Percentiles rank a stretch among this genome's conserved stretches.
Evolutionary conservation across 2,329 filamentous ascomycete genomes (phyloP).

Genomic region (Claviceps sp.): DNA sequence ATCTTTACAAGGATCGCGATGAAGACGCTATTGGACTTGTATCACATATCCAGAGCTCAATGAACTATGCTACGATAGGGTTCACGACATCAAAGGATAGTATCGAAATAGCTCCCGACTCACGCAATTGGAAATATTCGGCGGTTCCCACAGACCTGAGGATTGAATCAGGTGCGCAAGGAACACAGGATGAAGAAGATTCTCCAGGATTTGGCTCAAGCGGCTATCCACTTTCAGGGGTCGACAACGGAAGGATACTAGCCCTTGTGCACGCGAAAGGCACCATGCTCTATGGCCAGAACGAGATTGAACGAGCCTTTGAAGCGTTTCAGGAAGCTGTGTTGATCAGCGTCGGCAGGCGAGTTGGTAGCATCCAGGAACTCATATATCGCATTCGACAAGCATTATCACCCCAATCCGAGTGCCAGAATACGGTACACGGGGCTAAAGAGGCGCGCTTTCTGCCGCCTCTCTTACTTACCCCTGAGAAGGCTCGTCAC

Average conservation of each 20-base stretch:
- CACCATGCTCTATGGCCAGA: conserved; percentile 91
- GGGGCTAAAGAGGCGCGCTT: conserved; percentile 4
- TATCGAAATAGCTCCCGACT: background rate
- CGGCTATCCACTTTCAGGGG: conserved; percentile 71
- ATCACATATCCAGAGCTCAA: conserved; percentile 62
- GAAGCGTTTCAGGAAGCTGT: conserved; percentile 91
- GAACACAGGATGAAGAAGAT: background rate
- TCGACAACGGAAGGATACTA: conserved; percentile 84
- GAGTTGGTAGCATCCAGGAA: conserved; percentile 56
- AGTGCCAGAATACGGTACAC: conserved; percentile 6
- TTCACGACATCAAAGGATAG: background rate
- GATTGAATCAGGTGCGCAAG: background rate
- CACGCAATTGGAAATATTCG: background rate
- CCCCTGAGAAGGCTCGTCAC: conserved; percentile 69
- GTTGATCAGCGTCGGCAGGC: conserved; percentile 67
- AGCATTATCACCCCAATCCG: conserved; percentile 39
- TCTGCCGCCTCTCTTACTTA: conserved; percentile 53
- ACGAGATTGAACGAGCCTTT: conserved; percentile 68
- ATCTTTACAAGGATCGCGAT: conserved; percentile 72
- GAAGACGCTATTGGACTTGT: conserved; percentile 82
- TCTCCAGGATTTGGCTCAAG: conserved; percentile 20
- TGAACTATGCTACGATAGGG: conserved; percentile 27
- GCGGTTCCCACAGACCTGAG: background rate
- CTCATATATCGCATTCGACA: conserved; percentile 67
- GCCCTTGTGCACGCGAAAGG: conserved; percentile 94